Percentiles rank a stretch among this genome's conserved stretches.
Conservation (phyloP, 2,329 filamentous ascomycete species). For the Alternaria brassicae region DNA sequence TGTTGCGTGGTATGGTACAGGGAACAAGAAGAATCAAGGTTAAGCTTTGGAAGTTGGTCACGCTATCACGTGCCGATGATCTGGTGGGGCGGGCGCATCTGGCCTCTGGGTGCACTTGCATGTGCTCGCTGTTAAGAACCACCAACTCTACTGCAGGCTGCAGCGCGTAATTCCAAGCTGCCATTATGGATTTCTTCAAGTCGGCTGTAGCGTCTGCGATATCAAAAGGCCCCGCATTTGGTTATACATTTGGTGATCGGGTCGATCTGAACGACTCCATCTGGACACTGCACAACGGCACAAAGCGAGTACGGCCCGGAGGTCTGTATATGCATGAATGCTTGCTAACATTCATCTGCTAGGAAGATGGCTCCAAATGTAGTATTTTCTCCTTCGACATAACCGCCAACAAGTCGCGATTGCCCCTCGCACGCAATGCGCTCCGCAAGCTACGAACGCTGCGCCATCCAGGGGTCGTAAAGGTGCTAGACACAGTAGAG, state of each 20-base stretch:
- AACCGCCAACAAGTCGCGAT: constrained; percentile 75
- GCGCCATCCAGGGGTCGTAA: constrained; percentile 92
- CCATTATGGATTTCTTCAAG: constrained; percentile 92
- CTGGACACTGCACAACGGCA: constrained; percentile 96
- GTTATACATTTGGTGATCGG: constrained; percentile 89
- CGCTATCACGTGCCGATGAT: constrained; percentile 9
- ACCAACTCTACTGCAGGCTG: background rate
- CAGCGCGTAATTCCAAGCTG: background rate
- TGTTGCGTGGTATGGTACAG: background rate
- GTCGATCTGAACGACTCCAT: constrained; percentile 93
- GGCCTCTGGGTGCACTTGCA: constrained; percentile 9
- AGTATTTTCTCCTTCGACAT: constrained; percentile 98
- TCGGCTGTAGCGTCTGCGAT: constrained; percentile 97
- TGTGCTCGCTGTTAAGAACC: constrained; percentile 1
- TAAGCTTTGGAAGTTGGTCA: background rate
- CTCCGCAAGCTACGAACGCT: constrained; percentile 92
- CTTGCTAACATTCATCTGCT: constrained; percentile 32
- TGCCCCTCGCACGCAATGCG: constrained; percentile 91
- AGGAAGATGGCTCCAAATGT: constrained; percentile 94
- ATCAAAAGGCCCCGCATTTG: constrained; percentile 90
- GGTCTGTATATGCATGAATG: constrained; percentile 11
- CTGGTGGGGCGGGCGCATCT: constrained; percentile 14
- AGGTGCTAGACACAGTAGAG: constrained; percentile 93
- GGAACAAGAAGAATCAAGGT: background rate
- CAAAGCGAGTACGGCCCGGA: constrained; percentile 72